phyloP scores from a whole-genome alignment of 768 basidiomycete genomes.

The Boletus subparvulus region DNA sequence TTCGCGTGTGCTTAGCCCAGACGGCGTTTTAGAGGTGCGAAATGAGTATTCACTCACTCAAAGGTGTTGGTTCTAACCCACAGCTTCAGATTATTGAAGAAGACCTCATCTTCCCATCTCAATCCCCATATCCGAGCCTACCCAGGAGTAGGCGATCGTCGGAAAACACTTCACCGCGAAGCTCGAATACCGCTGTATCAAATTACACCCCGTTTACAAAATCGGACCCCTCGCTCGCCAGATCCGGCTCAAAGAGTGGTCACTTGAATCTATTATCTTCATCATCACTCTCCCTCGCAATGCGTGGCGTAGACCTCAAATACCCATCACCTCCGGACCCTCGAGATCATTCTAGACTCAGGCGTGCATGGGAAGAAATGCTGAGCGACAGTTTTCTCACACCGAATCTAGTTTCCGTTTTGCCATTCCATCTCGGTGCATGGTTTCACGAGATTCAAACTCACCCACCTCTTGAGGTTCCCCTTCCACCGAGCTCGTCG shows the following conservation, averaged over 20 bases:
- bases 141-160: slow-evolving; percentile 17
- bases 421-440: slow-evolving; percentile 65
- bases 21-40: slow-evolving; percentile 63
- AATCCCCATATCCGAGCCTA: slow-evolving; percentile 7
- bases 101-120: slow-evolving; percentile 66
- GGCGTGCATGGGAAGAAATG: slow-evolving; percentile 68
- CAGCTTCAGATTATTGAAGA: slow-evolving; percentile 65
- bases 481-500: slow-evolving; percentile 54
- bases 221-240: slow-evolving; percentile 23
- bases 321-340: slow-evolving; percentile 39
- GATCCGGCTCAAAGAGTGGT: slow-evolving; percentile 13
- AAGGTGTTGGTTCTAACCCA: slow-evolving; percentile 3
- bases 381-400: slow-evolving; percentile 56
- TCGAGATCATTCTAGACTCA: slow-evolving; percentile 61
- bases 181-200: slow-evolving; percentile 30
- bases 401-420: slow-evolving; percentile 51
- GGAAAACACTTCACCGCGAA: slow-evolving; percentile 24
- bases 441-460: slow-evolving; percentile 55
- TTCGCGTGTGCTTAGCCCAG: slow-evolving; percentile 60
- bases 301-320: slow-evolving; percentile 10
- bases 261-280: slow-evolving; percentile 17
- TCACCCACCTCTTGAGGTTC: slow-evolving; percentile 48
- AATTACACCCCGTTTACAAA: slow-evolving; percentile 16
- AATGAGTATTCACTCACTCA: background rate
- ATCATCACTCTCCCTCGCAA: slow-evolving; percentile 21